These are phyloP conservation scores for Eutrema salsugineum DNA, from an alignment of 441 rosid genomes.

Conservation along the genomic window DNA sequence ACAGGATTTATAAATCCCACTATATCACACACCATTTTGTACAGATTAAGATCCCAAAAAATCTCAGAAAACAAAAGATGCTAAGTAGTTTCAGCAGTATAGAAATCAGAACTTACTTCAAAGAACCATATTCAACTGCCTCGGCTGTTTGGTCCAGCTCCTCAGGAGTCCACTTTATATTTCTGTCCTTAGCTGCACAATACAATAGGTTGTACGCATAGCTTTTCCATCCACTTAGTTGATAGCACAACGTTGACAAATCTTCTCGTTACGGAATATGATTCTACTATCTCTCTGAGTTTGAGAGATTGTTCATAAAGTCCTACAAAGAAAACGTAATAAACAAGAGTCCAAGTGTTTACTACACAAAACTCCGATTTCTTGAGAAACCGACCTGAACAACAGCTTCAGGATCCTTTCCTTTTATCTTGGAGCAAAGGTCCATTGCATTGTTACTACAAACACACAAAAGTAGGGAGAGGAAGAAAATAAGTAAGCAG, in stretches of 20 bases:
- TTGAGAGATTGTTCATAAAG: conserved; percentile 58
- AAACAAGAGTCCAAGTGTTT: background rate
- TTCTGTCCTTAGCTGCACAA: conserved; percentile 55
- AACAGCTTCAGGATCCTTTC: conserved; percentile 62
- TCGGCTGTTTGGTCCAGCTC: conserved; percentile 82
- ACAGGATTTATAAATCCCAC: background rate
- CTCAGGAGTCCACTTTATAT: conserved; percentile 48
- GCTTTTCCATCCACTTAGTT: conserved; percentile 76
- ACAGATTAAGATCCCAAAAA: no score
- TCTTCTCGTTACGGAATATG: conserved; percentile 76
- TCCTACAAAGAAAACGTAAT: conserved; percentile 40
- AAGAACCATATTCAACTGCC: conserved; percentile 85
- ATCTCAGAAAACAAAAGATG: background rate
- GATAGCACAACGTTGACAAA: conserved; percentile 71
- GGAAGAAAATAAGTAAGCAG: background rate
- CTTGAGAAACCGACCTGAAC: conserved; percentile 48
- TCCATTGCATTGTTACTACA: conserved; percentile 88
- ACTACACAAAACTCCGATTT: no score
- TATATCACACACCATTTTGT: background rate
- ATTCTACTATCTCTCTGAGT: conserved; percentile 68
- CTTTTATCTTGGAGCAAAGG: conserved; percentile 61
- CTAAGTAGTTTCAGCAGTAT: no score
- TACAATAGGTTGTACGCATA: background rate
- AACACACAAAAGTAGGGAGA: background rate
- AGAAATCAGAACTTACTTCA: conserved; percentile 50